phyloP scores from a whole-genome alignment of 1,284 basidiomycete species.

The Cerrena zonata region DNA sequence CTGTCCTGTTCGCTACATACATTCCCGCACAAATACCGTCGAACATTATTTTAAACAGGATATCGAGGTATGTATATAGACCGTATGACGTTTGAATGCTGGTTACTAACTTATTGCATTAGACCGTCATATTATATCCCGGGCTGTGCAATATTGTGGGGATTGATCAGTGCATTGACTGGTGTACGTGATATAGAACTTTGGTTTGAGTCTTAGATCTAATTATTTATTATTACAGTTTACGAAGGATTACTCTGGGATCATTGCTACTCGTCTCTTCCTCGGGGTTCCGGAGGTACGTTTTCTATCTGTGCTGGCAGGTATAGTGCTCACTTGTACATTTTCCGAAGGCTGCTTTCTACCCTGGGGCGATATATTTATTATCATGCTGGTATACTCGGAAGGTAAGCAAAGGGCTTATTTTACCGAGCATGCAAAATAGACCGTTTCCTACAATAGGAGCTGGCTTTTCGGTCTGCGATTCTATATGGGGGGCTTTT shows the following conservation, averaged over 20 bases:
- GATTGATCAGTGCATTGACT: conserved; percentile 54
- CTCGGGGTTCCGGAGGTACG: conserved; percentile 58
- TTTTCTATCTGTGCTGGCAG: neutral
- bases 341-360: conserved; percentile 55
- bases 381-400: conserved; percentile 64
- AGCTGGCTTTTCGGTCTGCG: conserved; percentile 66
- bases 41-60: conserved; percentile 56
- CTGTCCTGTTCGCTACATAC: conserved; percentile 56
- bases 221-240: too few relatives aligned
- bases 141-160: conserved; percentile 56
- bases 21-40: conserved; percentile 60
- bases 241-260: conserved; percentile 49
- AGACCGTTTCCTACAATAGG: too few relatives aligned
- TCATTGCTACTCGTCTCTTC: conserved; percentile 54
- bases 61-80: conserved; percentile 35
- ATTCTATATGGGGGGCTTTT: conserved; percentile 64
- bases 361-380: conserved; percentile 59
- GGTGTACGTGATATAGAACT: too few relatives aligned
- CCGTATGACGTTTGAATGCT: neutral
- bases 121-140: conserved; percentile 64
- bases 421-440: neutral
- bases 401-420: conserved; percentile 33
- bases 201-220: too few relatives aligned
- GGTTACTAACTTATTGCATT: neutral
- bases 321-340: neutral